Base-by-base conservation (phyloP, 2,329 filamentous ascomycete species). In the Claviceps spartinae region DNA sequence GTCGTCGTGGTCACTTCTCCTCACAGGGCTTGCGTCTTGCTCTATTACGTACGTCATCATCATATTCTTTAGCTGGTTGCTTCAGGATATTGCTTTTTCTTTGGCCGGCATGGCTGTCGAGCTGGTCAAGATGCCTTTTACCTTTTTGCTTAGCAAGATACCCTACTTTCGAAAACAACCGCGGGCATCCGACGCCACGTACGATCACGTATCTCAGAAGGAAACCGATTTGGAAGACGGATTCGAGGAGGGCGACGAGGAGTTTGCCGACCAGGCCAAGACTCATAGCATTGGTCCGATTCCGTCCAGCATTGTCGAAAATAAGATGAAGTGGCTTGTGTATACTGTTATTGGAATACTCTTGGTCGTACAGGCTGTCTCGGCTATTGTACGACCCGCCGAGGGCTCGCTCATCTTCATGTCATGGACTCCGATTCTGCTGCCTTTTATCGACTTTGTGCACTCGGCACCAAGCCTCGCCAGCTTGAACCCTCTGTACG, bases 361-460 rank as follows among this genome's bases (percentile, higher is more conserved):
- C 1, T 54, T 66, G 16, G 56, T 60, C 4, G 58, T 56, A 4
- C 64, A 65, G 38, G 54, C 58, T 41, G 56, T 58, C 9, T 49
- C 62, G 7, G 51, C 55, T 1, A 13, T 63, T 1, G 14, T 65
- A 11, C 59, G 66, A n/a, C 65, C 65, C 1, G 54, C 57, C 38
- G 65, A 68, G 22, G 57, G 59, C 30, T 65, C 65, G 3, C 50
- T 68, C 26, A 62, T 58, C 1, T 67, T 67, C 51, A 59, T 68
- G 44, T 68, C 65, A 0, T 68, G 66, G 65, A 68, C 66, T 0
- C 57, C 60, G 5, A 59, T 59, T 1, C 57, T 68, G 4, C 54
- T 67, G 11, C 66, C 66, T 0, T 64, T 68, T 22, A 54, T 68
- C 26, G 66, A 68, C 42, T 61, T 68, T 41, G 58, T 60, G 6